Base-by-base conservation (phyloP, 192 early-diverging fungal genomes). In the Rhizophagus clarus region DNA sequence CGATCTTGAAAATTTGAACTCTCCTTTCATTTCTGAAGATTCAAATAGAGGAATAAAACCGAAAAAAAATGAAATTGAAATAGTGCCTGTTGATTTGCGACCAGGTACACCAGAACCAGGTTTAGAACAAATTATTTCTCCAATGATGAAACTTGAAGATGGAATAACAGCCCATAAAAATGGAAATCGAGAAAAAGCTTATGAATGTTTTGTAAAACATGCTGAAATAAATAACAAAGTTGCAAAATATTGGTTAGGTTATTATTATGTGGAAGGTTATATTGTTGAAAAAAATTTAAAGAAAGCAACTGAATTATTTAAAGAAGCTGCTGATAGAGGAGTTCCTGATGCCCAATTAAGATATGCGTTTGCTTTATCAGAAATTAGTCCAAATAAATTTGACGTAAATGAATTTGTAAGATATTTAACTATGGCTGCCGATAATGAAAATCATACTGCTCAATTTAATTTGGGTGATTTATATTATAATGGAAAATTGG, bases 391-490 rank as follows among this genome's bases (percentile, higher is more conserved):
- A 14, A 20, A n/a, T n/a, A 10, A 74, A 74, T 28, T 49, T 47
- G 32, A 74, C 60, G 24, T 24, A 60, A 49, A 11, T 0, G 28
- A 49, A 60, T 74, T 74, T 24, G 17, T 26, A 22, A 9, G 56
- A 7, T 29, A 74, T 60, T 74, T 74, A 15, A 60, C 15, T 22
- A 12, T 10, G 28, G 45, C 72, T 1, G n/a, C 72, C 60, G 28
- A 74, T 3, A 74, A 74, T 74, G 72, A 28, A 74, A 56, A 74
- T 74, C 3, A n/a, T 49, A 12, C 42, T 31, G 72, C 72, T 24
- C 24, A 20, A 32, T 60, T 28, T 26, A 74, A 24, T 8, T 60
- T 74, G 26, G 72, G 47, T 15, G 72, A 56, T 15, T n/a, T 51
- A 14, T 74, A 74, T 29, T 74, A n/a, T 26, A 28, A 74, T 32